These are phyloP conservation scores for Mycena latifolia DNA, from an alignment of 768 basidiomycete genomes.

Conservation along the genomic window DNA sequence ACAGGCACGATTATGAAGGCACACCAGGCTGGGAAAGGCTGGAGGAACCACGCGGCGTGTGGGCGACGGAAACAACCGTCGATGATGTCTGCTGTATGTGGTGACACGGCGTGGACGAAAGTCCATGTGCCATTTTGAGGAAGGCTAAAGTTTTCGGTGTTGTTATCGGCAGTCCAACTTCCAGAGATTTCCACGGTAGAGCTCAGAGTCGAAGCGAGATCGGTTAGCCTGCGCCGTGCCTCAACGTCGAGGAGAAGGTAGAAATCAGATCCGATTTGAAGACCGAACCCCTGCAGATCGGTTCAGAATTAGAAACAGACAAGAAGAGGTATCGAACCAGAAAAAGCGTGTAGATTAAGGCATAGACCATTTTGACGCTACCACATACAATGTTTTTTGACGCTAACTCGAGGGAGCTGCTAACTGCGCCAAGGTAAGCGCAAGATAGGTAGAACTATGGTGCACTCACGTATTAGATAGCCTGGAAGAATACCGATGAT, in stretches of 20 bases:
- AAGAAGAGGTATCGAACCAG: constrained; percentile 51
- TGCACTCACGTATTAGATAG: constrained; percentile 77
- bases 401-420: constrained; percentile 85
- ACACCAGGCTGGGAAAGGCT: constrained; percentile 84
- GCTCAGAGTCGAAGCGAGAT: constrained; percentile 64
- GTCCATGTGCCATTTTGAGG: constrained; percentile 74
- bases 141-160: constrained; percentile 53
- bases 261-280: constrained; percentile 87
- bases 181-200: constrained; percentile 69
- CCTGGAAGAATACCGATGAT: constrained; percentile 94
- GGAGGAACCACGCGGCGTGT: constrained; percentile 81
- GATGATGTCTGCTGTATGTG: constrained; percentile 60
- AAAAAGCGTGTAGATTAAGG: constrained; percentile 89
- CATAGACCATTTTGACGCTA: constrained; percentile 90
- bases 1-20: constrained; percentile 81
- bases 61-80: constrained; percentile 80
- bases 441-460: constrained; percentile 20
- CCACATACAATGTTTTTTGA: constrained; percentile 90
- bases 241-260: constrained; percentile 77
- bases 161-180: constrained; percentile 74
- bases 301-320: constrained; percentile 6
- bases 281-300: constrained; percentile 72
- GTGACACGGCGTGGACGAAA: constrained; percentile 67
- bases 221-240: constrained; percentile 64
- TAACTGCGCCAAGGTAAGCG: constrained; percentile 57